Evolutionary conservation across 1,139 yeast genomes (phyloP), one percentile per base, ranked within the genome.

Genomic region (Blastobotrys apis): DNA sequence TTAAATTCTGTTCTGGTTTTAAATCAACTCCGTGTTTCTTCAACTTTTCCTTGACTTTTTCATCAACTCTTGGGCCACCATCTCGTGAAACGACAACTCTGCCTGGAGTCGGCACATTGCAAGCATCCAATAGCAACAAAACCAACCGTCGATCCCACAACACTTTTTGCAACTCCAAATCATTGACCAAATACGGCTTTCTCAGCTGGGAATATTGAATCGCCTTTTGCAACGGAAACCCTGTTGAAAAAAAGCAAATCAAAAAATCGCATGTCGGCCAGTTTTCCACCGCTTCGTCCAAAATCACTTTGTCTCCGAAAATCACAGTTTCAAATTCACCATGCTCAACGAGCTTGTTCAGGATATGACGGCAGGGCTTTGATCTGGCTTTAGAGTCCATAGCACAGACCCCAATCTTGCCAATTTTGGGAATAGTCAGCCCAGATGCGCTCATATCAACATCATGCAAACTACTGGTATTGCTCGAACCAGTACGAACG

Each of bases 261-360:
- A 94, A 73, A 59, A 87, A 92, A 62, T 94, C 98, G 69, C 98
- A 94, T 33, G 96, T 87, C 26, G 98, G 99, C 98, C 99, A 92
- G 62, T 88, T 87, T 66, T 92, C 97, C 50, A 92, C 78, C 3
- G 63, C 67, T 67, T 94, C 98, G 66, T 94, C 98, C 45, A 94
- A 70, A 41, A 94, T 92, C 17, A 90, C 97, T 66, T 94, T 94
- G 65, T 94, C 99, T 47, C 98, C 98, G 69, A 94, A 94, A 47
- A 92, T 88, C 23, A 94, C 84, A 0, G 97, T 88, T 63, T 94
- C 97, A 64, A 94, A 92, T 65, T 92, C 98, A 23, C 96, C 97
- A 56, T 86, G 82, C 55, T 86, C 95, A 51, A 90, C 85, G 58
- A 94, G 70, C 42, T 96, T 72, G 63, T 86, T 90, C 56, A 94